Percentiles rank a stretch among this genome's conserved stretches.
Evolutionary conservation across 495 filamentous ascomycete genomes (phyloP).

Genomic region (Tetracladium setigerum): DNA sequence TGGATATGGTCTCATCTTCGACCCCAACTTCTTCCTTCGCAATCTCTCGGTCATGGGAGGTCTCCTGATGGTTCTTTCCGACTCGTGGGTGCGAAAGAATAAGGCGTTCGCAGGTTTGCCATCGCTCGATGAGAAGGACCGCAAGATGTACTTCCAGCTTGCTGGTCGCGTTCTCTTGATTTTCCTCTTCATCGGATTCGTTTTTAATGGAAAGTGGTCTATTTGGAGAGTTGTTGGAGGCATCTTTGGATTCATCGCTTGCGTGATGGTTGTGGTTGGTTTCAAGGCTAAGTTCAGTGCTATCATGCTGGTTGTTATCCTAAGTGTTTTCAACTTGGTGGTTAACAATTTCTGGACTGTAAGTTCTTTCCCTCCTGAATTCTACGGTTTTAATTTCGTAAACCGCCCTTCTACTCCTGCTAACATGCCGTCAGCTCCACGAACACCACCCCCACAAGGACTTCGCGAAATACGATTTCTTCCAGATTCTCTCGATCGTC

Average conservation of each 20-base stretch:
- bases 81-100: slow-evolving; percentile 95
- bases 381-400: background rate
- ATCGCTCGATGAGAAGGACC: slow-evolving; percentile 93
- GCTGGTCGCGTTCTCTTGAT: slow-evolving; percentile 94
- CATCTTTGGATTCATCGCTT: slow-evolving; percentile 77
- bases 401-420: background rate
- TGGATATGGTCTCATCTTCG: slow-evolving; percentile 96
- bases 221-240: slow-evolving; percentile 77
- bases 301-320: slow-evolving; percentile 82
- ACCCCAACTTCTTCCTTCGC: slow-evolving; percentile 99
- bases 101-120: slow-evolving; percentile 94
- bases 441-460: slow-evolving; percentile 98
- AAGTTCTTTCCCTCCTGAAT: slow-evolving; percentile 31
- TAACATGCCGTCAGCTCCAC: slow-evolving; percentile 61
- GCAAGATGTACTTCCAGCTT: slow-evolving; percentile 99
- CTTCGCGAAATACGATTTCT: slow-evolving; percentile 99
- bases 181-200: slow-evolving; percentile 93
- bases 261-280: slow-evolving; percentile 97
- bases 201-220: slow-evolving; percentile 91
- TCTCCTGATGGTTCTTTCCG: slow-evolving; percentile 93
- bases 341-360: slow-evolving; percentile 99
- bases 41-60: slow-evolving; percentile 96
- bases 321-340: slow-evolving; percentile 91
- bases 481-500: slow-evolving; percentile 98
- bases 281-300: slow-evolving; percentile 99